phyloP scores from a whole-genome alignment of 352 stramenopile genomes.

The Phytophthora vignae region DNA sequence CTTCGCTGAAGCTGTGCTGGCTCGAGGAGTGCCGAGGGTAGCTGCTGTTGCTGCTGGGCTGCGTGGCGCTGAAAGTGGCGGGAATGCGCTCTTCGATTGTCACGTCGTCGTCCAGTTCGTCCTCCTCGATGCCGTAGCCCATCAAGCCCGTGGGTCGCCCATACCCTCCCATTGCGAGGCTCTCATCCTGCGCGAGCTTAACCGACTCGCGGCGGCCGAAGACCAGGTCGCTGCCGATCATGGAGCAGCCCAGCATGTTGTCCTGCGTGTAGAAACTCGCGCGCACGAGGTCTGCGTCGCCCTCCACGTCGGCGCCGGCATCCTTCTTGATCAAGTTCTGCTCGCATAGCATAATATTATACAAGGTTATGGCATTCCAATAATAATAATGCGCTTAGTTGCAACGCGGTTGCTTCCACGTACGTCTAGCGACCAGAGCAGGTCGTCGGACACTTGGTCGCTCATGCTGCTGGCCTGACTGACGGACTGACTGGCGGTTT shows the following conservation, averaged over 20 bases:
- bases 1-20: slow-evolving; percentile 59
- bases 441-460: slow-evolving; percentile 72
- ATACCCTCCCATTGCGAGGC: slow-evolving; percentile 29
- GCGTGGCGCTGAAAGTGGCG: slow-evolving; percentile 21
- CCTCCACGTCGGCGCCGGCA: slow-evolving; percentile 35
- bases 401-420: slow-evolving; percentile 8
- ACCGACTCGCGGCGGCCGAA: slow-evolving; percentile 47
- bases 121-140: slow-evolving; percentile 45
- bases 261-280: slow-evolving; percentile 59
- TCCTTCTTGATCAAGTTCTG: slow-evolving; percentile 60
- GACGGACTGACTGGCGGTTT: neutral
- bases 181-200: slow-evolving; percentile 10
- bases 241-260: slow-evolving; percentile 39
- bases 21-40: slow-evolving; percentile 43
- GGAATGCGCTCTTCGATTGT: slow-evolving; percentile 34
- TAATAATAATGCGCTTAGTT: neutral
- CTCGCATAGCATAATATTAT: neutral
- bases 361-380: neutral
- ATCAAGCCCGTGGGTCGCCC: slow-evolving; percentile 41
- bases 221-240: slow-evolving; percentile 57
- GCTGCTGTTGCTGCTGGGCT: slow-evolving; percentile 30
- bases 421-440: slow-evolving; percentile 78
- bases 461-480: slow-evolving; percentile 37
- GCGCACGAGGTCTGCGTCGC: slow-evolving; percentile 46
- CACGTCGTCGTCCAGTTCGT: slow-evolving; percentile 46